phyloP scores from a whole-genome alignment of 1,139 yeast species.

The Pneumocystis sp. region DNA sequence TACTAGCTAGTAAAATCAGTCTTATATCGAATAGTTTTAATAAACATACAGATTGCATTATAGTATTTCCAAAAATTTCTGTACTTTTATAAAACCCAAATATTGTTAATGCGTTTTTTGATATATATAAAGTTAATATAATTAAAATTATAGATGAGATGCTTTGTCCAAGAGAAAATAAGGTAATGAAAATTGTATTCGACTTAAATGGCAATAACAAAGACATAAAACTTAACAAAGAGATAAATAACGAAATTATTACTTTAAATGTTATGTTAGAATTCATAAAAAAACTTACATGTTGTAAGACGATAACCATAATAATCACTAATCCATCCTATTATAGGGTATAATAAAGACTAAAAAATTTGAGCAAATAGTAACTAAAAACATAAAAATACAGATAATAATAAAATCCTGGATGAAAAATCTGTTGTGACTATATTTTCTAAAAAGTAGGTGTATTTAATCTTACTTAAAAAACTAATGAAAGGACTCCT shows the following conservation, averaged over 20 bases:
- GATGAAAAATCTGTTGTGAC: background rate
- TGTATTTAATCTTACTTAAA: background rate
- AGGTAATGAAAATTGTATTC: background rate
- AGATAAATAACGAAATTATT: background rate
- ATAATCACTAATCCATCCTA: background rate
- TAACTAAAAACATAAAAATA: background rate
- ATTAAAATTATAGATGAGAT: background rate
- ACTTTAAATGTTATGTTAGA: background rate
- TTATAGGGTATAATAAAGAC: background rate
- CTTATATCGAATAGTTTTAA: background rate
- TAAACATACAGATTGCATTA: background rate
- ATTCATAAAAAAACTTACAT: background rate
- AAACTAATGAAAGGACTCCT: background rate
- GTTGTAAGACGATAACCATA: background rate
- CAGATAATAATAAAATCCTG: background rate
- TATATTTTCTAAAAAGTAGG: background rate
- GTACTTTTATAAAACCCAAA: background rate
- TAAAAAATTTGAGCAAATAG: background rate
- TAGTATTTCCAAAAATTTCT: background rate
- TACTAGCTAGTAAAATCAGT: background rate
- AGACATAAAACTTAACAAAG: background rate
- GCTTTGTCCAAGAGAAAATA: background rate
- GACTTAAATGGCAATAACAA: background rate
- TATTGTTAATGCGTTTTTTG: background rate
- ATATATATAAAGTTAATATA: background rate